Evolutionary conservation across 495 filamentous ascomycete genomes (phyloP), one percentile per base, ranked within the genome.

Genomic region (Pseudotulostoma volvatum): DNA sequence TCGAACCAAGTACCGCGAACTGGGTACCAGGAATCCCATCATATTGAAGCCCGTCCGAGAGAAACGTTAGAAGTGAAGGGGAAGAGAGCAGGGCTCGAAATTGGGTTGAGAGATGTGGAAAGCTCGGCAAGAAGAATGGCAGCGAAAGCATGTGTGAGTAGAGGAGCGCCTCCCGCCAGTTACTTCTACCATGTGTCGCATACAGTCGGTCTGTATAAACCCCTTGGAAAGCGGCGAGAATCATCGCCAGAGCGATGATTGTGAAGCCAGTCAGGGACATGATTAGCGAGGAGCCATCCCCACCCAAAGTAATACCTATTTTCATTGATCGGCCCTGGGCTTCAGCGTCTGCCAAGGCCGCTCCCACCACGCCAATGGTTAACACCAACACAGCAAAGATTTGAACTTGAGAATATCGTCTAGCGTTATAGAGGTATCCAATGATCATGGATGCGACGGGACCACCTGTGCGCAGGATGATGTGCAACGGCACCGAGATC

Each of bases 131-230:
- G 52, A 79, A 77, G 19, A 79, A 52, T 0, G 83, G 84, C 25
- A 94, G 52, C 3, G 81, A 83, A 13, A 92, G 70, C 14, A 80
- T 55, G 44, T 93, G 85, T 14, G 77, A 81, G 57, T 96, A 99
- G 57, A 99, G 95, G 11, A 99, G 69, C 48, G 92, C 93, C 55
- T 96, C 90, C 46, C 81, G 82, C 85, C 90, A 96, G 60, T 93
- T 80, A 25, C 77, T 53, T 11, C 60, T 77, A 16, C 87, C 85
- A 59, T 93, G 81, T 15, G 61, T 70, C 42, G 73, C 71, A 57
- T 95, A 99, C 3, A 86, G 83, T 44, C 81, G 71, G 54, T 97
- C 84, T 0, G 85, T 85, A 57, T 93, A 99, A 23, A 93, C 70
- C 30, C 90, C 90, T 76, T 95, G 95, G 44, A 86, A 81, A 28